Evolutionary conservation across 225 moss, liverwort and hornwort genomes (phyloP).

Genomic region (Bryoerythrophyllum caledonicum): DNA sequence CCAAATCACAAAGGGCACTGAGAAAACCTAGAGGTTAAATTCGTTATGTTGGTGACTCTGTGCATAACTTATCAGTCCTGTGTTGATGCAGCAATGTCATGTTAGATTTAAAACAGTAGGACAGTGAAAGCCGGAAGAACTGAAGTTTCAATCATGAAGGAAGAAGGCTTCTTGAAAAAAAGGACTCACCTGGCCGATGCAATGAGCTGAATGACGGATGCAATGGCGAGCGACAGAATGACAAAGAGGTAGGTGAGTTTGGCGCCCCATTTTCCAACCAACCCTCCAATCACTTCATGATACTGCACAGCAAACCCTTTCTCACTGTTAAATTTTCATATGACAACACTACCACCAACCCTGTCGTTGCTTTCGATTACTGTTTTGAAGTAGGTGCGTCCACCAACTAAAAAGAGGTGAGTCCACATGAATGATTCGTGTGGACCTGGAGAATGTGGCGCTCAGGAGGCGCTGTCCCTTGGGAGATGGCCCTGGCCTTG

Average conservation of each 20-base stretch:
- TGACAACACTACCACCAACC: too few relatives aligned
- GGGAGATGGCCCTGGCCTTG: slow-evolving; percentile 32
- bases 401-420: too few relatives aligned
- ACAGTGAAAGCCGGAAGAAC: neutral
- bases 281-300: slow-evolving; percentile 69
- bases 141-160: neutral
- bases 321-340: too few relatives aligned
- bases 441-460: slow-evolving; percentile 63
- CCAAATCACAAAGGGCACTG: neutral
- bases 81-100: too few relatives aligned
- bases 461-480: slow-evolving; percentile 35
- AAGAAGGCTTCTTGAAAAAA: neutral
- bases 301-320: slow-evolving; percentile 52
- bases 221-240: slow-evolving; percentile 57
- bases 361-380: too few relatives aligned
- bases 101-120: too few relatives aligned
- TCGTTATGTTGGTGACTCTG: too few relatives aligned
- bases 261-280: slow-evolving; percentile 48
- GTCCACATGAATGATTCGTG: neutral
- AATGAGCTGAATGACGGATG: slow-evolving; percentile 67
- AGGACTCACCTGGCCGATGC: slow-evolving; percentile 62
- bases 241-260: slow-evolving; percentile 59
- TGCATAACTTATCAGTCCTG: neutral
- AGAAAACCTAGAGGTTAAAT: neutral
- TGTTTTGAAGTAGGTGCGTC: too few relatives aligned